Conservation (phyloP, 495 filamentous ascomycete species). For the Hyaloscypha hepaticicola region DNA sequence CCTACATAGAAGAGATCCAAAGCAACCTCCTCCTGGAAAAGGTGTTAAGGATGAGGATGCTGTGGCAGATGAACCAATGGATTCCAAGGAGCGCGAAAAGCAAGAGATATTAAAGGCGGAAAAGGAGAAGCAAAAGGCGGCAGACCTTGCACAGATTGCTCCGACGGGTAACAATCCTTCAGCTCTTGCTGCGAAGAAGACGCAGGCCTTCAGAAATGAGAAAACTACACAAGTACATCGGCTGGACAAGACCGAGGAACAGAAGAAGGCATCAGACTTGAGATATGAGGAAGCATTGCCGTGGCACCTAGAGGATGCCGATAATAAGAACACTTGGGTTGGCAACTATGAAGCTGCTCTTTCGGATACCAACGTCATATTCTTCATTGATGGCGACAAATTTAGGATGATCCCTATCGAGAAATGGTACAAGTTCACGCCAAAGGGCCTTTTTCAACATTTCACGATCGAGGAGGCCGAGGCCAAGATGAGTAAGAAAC, state of each 20-base stretch:
- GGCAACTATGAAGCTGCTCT: conserved; percentile 84
- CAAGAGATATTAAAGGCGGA: conserved; percentile 69
- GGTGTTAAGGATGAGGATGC: conserved; percentile 53
- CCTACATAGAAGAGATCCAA: conserved; percentile 86
- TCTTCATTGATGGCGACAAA: conserved; percentile 62
- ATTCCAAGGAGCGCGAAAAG: conserved; percentile 66
- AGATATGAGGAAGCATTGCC: conserved; percentile 94
- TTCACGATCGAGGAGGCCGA: conserved; percentile 85
- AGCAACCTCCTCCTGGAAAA: conserved; percentile 58
- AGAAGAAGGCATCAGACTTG: conserved; percentile 73
- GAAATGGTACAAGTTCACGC: conserved; percentile 90
- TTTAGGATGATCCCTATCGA: conserved; percentile 90
- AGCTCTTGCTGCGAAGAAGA: conserved; percentile 50
- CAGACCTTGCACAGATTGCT: conserved; percentile 85
- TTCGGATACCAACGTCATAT: conserved; percentile 71
- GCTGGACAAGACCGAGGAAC: conserved; percentile 65
- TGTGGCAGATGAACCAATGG: conserved; percentile 39
- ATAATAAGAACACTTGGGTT: conserved; percentile 89
- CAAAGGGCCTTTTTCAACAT: conserved; percentile 78
- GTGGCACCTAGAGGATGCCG: conserved; percentile 96
- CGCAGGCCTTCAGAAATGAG: conserved; percentile 67
- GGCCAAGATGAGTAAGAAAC: conserved; percentile 68
- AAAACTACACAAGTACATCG: conserved; percentile 62
- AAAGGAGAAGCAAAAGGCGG: conserved; percentile 76
- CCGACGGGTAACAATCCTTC: conserved; percentile 55